Evolutionary conservation across 768 basidiomycete genomes (phyloP), one percentile per base, ranked within the genome.

Genomic region (Cyclocybe cylindracea): DNA sequence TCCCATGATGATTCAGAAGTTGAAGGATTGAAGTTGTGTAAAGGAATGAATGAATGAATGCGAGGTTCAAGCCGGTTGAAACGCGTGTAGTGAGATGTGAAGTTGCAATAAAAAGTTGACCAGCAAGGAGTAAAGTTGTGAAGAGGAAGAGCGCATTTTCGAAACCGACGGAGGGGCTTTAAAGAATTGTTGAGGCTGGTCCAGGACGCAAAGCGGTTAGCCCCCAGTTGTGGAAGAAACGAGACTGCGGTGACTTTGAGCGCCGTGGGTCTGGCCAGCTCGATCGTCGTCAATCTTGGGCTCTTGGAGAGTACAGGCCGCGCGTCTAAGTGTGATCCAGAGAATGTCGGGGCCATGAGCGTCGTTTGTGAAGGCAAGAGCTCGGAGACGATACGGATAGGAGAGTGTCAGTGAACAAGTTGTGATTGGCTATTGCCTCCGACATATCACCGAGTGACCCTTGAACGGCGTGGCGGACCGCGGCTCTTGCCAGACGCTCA

Each of bases 1-100:
- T 55, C 67, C 71, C 78, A 79, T 80, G 55, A 53, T 67, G 61
- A 50, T 60, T 50, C 48, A 54, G 38, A 40, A 44, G 39, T 53
- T 35, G 36, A 56, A 56, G 40, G 56, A 53, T 49, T 35, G 13
- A 36, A 35, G 40, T 47, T 50, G 41, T 43, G 39, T 36, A 53
- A 51, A 50, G 55, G 35, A n/a, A 49, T 51, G 47, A 56, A 58
- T 19, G 56, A 55, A 56, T 52, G 54, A 51, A 59, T 51, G 42
- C 52, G 55, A 56, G 53, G 44, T 39, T 47, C 51, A 48, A 60
- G 51, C 57, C 60, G 56, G 56, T 54, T 56, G 56, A 55, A 39
- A 54, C 48, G 39, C 50, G 38, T 29, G 53, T 55, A 52, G 51
- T 52, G 44, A 41, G 39, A 49, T 24, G 24, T 24, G 24, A 24